Evolutionary conservation across 2,329 filamentous ascomycete genomes (phyloP), one percentile per base, ranked within the genome.

Genomic region (Ambrosiella cleistominuta): DNA sequence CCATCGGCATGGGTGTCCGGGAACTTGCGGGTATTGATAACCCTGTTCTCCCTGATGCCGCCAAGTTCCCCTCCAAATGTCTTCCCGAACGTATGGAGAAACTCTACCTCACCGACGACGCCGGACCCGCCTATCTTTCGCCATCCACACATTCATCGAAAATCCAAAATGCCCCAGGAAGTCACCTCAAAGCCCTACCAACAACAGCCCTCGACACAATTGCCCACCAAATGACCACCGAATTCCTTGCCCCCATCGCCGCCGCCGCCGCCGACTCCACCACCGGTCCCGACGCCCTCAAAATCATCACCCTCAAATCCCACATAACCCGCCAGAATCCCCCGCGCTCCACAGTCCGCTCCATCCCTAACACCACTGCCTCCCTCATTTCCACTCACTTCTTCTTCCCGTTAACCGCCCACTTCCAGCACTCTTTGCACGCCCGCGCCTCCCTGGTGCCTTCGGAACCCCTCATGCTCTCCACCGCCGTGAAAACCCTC

Each of bases 391-490:
- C 82, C 0, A 75, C 81, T 0, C 79, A 78, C 13, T 93, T 96
- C 73, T 96, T 97, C 78, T 86, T 85, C 62, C 91, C 93, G 0
- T 75, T 98, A 8, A 85, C 85, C 0, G 85, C 85, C 0, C 83
- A 88, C 47, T 94, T 93, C 70, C 86, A 85, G 66, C 75, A 85
- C 2, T 82, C 77, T 0, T 68, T 79, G 50, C 49, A 56, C 9
- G 35, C 51, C 1, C 71, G 73, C 39, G 71, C 69, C 7, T 68
- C 72, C 53, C 80, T 81, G 55, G 77, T 89, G 54, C 76, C 88
- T 62, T 79, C 88, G 55, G 81, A 88, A 47, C 83, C 88, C 0
- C 79, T 86, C 60, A 75, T 96, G 5, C 78, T 97, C 0, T 76
- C 83, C 0, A 78, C 89, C 7, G 93, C 88, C 68, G 72, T 97